Conservation (phyloP, 148 eudicot species). For the Nepenthes mirabilis region DNA sequence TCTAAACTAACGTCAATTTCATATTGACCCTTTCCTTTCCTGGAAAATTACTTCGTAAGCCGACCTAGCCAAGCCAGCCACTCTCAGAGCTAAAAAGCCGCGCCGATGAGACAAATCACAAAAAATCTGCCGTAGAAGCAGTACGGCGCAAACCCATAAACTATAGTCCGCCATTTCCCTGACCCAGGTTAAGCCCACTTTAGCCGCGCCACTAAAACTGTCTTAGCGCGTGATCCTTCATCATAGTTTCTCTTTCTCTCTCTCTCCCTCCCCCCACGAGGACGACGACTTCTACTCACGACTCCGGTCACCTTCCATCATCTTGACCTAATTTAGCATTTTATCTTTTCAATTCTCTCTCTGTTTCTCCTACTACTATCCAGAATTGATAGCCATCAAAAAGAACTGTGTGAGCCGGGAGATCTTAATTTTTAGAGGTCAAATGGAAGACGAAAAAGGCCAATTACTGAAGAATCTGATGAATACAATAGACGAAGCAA, state of each 20-base stretch:
- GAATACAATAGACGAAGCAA: conserved; percentile 38
- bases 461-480: conserved; percentile 36
- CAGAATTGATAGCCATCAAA: background rate
- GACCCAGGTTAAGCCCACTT: no score
- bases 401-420: background rate
- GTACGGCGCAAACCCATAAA: no score
- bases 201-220: no score
- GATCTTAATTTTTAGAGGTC: background rate
- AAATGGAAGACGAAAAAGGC: conserved; percentile 46
- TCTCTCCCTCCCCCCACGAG: conserved; percentile 13
- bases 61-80: no score
- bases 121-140: no score
- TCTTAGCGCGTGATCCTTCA: background rate
- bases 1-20: no score
- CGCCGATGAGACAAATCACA: no score
- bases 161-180: no score
- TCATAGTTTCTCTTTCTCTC: conserved; percentile 1
- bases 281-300: conserved; percentile 18
- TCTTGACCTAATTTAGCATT: background rate
- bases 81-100: no score
- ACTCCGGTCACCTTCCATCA: conserved; percentile 8
- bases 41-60: no score
- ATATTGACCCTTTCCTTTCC: no score
- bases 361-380: background rate
- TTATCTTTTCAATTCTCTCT: background rate